These are phyloP conservation scores for Clitopilus hobsonii DNA, from an alignment of 768 basidiomycete species.

Conservation along the genomic window DNA sequence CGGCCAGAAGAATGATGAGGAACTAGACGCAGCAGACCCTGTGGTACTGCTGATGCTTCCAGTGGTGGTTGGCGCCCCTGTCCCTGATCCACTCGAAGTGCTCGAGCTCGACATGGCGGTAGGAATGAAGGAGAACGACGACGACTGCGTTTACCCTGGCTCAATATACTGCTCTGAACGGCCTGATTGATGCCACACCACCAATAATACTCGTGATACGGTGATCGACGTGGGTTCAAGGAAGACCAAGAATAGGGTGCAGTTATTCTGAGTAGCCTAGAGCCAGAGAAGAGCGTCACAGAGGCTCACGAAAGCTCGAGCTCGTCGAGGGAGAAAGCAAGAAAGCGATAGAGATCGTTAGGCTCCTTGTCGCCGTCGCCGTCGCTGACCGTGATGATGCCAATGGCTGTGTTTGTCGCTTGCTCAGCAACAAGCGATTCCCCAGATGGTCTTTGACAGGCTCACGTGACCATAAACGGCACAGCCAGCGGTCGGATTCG, in stretches of 20 bases:
- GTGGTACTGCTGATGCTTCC: background rate
- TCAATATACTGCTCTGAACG: background rate
- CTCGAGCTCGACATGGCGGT: constrained; percentile 2
- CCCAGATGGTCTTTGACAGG: background rate
- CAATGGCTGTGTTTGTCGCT: background rate
- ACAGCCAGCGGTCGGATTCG: too few species aligned
- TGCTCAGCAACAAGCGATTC: background rate
- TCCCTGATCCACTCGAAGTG: background rate
- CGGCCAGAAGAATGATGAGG: background rate
- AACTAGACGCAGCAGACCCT: background rate
- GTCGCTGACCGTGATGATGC: background rate
- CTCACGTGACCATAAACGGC: background rate
- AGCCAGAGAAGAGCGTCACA: background rate
- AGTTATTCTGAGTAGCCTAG: background rate
- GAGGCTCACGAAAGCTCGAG: background rate
- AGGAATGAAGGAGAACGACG: background rate
- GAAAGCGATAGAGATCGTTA: background rate
- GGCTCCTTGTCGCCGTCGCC: background rate
- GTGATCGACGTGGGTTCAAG: background rate
- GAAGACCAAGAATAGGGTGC: background rate
- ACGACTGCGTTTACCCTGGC: constrained; percentile 1
- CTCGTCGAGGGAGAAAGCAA: background rate
- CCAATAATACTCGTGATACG: constrained; percentile 3
- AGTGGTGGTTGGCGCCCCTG: background rate
- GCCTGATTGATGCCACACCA: constrained; percentile 5